A percentile compares a stretch with the other conserved stretches of the same genome.
phyloP scores from a whole-genome alignment of 73 alveolate genomes.

The Symbiodinium pilosum region DNA sequence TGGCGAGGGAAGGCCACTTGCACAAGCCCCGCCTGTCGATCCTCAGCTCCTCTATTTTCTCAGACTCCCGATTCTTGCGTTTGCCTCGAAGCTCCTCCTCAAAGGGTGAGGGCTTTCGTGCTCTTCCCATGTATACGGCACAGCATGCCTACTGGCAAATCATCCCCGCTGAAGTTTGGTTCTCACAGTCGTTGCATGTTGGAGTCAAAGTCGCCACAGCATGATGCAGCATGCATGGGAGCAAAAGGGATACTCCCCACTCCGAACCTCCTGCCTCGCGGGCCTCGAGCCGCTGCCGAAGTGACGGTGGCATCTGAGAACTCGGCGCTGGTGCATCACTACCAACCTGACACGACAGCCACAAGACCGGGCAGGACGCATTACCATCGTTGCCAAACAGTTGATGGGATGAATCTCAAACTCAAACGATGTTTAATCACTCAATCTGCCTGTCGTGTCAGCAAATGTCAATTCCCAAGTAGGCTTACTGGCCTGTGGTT shows the following conservation, averaged over 20 bases:
- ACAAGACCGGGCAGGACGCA: not conserved
- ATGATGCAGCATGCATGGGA: too few species aligned
- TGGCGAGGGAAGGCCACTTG: not conserved
- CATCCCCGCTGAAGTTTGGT: constrained; percentile 1
- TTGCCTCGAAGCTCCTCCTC: not conserved
- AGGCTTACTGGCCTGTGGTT: constrained; percentile 56
- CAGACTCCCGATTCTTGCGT: not conserved
- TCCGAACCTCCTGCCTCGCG: constrained; percentile 31
- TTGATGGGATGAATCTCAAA: too few species aligned
- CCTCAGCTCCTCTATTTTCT: not conserved
- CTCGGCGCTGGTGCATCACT: constrained; percentile 47
- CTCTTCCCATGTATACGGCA: constrained; percentile 1
- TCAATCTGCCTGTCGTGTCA: too few species aligned
- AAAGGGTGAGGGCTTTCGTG: too few species aligned
- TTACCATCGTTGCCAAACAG: too few species aligned
- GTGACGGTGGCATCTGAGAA: constrained; percentile 46
- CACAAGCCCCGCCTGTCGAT: not conserved
- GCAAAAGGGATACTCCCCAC: too few species aligned
- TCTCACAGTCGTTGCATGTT: not conserved
- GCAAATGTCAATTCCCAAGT: too few species aligned
- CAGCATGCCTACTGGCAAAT: constrained; percentile 11
- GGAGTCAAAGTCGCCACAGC: too few species aligned
- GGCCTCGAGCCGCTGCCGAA: constrained; percentile 81
- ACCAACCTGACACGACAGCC: not conserved
- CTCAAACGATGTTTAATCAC: too few species aligned